Evolutionary conservation across 345 rosid species (phyloP).

Genomic region (Pistacia integerrima): DNA sequence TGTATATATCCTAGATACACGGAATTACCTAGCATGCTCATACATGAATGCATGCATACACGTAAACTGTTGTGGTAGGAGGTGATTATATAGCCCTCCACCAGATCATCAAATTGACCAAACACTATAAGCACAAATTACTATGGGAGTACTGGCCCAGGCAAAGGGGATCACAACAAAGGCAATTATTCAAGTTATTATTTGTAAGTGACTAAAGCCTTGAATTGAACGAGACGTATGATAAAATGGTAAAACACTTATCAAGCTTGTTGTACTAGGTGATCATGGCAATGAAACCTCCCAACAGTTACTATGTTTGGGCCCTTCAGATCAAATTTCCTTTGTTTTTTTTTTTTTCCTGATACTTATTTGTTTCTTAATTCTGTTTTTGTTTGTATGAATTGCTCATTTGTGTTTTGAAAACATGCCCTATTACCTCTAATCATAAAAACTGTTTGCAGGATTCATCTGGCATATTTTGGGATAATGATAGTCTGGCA

Average conservation of each 20-base stretch:
- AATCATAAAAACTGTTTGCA: constrained; percentile 37
- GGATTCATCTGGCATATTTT: constrained; percentile 98
- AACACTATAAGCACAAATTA: neutral
- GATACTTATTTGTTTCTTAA: constrained; percentile 12
- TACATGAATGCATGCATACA: neutral
- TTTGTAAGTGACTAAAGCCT: neutral
- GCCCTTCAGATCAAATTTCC: constrained; percentile 8
- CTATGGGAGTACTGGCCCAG: neutral
- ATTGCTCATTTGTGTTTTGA: neutral
- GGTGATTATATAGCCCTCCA: neutral
- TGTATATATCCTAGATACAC: neutral
- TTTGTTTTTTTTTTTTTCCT: neutral
- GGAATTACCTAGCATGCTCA: neutral
- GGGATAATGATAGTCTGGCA: constrained; percentile 99
- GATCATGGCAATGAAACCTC: neutral
- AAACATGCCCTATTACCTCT: constrained; percentile 3
- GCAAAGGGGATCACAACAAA: too few species aligned
- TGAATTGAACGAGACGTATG: neutral
- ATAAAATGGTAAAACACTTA: neutral
- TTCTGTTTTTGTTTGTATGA: neutral
- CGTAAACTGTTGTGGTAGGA: neutral
- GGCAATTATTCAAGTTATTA: neutral
- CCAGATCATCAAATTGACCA: neutral
- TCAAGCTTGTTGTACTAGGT: neutral
- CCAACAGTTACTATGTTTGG: neutral